Evolutionary conservation across 352 stramenopile species (phyloP), one percentile per base, ranked within the genome.

Genomic region (Phytophthora pistaciae): DNA sequence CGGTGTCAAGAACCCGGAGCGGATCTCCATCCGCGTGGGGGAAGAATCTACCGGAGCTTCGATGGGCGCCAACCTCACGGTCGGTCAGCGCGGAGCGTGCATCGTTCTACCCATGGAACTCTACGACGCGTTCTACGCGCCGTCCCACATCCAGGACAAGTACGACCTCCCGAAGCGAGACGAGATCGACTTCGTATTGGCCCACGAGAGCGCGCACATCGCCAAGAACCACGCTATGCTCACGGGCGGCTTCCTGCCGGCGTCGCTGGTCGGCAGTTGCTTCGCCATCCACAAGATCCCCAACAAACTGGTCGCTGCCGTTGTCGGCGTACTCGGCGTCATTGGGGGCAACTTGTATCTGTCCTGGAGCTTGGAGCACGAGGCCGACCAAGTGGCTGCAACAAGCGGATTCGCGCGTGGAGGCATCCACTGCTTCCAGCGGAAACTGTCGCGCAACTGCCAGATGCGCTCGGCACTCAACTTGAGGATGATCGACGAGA

Each of bases 141-240:
- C 80, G 1, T 33, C 59, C 0, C 82, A 84, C 44, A 42, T 87
- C 49, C 79, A 84, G 31, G 60, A 72, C 18, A 73, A 81, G 54
- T 88, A 88, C 64, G 76, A 84, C 62, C 87, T 91, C 49, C 87
- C 89, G 18, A 79, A 77, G 55, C 78, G 78, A 25, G 84, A 94
- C 56, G 89, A 96, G 68, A 87, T 94, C 53, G 80, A 96, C 64
- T 96, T 96, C 60, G 86, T 95, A 14, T 68, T 96, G 5, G 89
- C 89, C 6, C 89, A 95, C 56, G 89, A 96, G 60, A 91, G 85
- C 66, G 80, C 88, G 5, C 87, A 96, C 66, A 92, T 96, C 42
- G 87, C 87, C 42, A 88, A 89, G 56, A 96, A 94, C 72, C 87
- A 96, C 71, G 79, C 82, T 55, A 77, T 96, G 48, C 77, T 87